Conservation (phyloP, 2,329 filamentous ascomycete species). For the Aspergillus japonicus region DNA sequence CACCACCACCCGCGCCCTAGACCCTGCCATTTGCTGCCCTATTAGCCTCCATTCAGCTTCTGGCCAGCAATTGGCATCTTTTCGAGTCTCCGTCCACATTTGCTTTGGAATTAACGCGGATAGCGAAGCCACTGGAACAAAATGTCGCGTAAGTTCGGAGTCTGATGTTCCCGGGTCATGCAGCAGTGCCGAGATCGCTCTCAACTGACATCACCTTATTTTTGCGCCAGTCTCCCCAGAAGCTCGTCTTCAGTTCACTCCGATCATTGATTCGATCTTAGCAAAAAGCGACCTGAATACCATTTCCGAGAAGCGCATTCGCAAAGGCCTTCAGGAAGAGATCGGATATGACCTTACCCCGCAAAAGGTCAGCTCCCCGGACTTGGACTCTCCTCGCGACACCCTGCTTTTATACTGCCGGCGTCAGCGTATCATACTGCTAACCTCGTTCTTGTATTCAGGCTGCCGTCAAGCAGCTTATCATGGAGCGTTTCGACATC, state of each 20-base stretch:
- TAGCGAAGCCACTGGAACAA: conserved; percentile 18
- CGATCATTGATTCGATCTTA: conserved; percentile 64
- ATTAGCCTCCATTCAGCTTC: neutral
- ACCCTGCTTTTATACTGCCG: neutral
- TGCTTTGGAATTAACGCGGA: neutral
- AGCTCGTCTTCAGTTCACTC: conserved; percentile 51
- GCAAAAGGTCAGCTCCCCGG: conserved; percentile 54
- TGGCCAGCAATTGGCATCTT: conserved; percentile 13
- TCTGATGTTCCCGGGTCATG: conserved; percentile 23
- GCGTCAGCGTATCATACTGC: conserved; percentile 6
- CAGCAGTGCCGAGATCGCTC: conserved; percentile 20
- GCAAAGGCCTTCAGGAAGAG: conserved; percentile 60
- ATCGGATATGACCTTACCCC: conserved; percentile 61
- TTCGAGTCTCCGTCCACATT: conserved; percentile 4
- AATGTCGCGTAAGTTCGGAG: conserved; percentile 40
- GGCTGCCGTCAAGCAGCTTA: conserved; percentile 69
- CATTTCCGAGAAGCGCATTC: conserved; percentile 65
- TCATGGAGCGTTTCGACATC: conserved; percentile 72
- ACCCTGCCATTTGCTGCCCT: conserved; percentile 1
- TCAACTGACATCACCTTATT: conserved; percentile 22
- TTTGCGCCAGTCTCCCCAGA: conserved; percentile 48
- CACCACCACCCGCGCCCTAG: conserved; percentile 10
- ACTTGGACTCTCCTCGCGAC: conserved; percentile 12
- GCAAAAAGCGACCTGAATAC: conserved; percentile 61
- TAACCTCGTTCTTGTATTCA: conserved; percentile 34